A percentile compares a stretch with the other conserved stretches of the same genome.
These are phyloP conservation scores for Leucosporidium scottii DNA, from an alignment of 768 basidiomycete genomes.

Conservation along the genomic window DNA sequence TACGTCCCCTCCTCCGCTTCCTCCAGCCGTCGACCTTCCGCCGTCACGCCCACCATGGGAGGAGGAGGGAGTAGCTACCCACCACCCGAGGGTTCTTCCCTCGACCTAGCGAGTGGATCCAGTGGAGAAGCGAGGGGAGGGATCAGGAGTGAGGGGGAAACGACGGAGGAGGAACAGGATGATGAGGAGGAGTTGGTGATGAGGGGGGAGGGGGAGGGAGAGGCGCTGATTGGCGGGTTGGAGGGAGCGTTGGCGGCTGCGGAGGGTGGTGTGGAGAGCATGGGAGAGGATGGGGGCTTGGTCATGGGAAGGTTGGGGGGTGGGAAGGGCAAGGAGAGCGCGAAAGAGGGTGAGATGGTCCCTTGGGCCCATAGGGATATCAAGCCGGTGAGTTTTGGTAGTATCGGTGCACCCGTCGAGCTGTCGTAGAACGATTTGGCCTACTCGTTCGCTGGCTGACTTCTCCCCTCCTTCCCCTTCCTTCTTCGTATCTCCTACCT, in stretches of 20 bases:
- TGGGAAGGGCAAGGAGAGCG: conserved; percentile 14
- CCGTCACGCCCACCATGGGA: too few species aligned
- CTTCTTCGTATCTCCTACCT: not conserved
- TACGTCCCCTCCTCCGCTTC: not conserved
- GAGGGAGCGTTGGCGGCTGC: conserved; percentile 37
- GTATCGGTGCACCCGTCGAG: too few species aligned
- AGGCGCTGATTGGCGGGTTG: conserved; percentile 22
- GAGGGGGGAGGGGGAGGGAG: conserved; percentile 68
- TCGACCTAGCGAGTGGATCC: not conserved
- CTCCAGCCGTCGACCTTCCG: too few species aligned
- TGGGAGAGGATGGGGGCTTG: not conserved
- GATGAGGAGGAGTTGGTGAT: conserved; percentile 54
- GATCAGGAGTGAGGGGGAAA: conserved; percentile 45
- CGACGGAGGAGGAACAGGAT: conserved; percentile 10
- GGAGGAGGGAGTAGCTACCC: not conserved
- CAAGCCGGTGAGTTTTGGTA: conserved; percentile 68
- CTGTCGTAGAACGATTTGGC: too few species aligned
- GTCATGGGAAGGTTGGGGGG: not conserved
- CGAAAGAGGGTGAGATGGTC: conserved; percentile 1
- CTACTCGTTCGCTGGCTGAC: too few species aligned
- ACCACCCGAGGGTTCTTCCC: not conserved
- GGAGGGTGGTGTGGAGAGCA: not conserved
- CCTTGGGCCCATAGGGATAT: conserved; percentile 96
- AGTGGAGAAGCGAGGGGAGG: conserved; percentile 39
- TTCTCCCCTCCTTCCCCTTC: too few species aligned